A percentile compares a stretch with the other conserved stretches of the same genome.
Evolutionary conservation across 768 basidiomycete species (phyloP).

Genomic region (Tricholoma flavovirens): DNA sequence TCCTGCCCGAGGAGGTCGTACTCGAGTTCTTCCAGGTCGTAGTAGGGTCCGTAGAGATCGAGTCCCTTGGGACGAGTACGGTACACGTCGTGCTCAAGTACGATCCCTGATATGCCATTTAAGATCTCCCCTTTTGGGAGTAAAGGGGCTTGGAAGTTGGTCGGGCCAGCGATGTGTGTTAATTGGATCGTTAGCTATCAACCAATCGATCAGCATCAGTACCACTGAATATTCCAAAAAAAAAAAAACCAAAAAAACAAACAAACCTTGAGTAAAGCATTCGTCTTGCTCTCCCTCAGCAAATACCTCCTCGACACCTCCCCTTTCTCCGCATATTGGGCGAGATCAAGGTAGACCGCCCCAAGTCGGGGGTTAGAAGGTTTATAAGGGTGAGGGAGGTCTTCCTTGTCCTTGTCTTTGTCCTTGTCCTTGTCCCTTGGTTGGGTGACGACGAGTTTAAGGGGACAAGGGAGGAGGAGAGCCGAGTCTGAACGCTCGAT

Average conservation of each 20-base stretch:
- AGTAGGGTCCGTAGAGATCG: constrained; percentile 39
- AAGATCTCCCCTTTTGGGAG: constrained; percentile 70
- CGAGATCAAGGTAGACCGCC: constrained; percentile 61
- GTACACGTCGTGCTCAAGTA: constrained; percentile 43
- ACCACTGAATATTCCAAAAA: too few relatives aligned
- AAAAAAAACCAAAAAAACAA: too few relatives aligned
- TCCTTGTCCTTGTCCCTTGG: constrained; percentile 57
- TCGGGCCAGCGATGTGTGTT: constrained; percentile 27
- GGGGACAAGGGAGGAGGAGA: constrained; percentile 50
- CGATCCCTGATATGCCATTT: constrained; percentile 49
- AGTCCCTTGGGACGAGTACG: constrained; percentile 45
- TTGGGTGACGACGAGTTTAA: constrained; percentile 64
- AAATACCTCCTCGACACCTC: constrained; percentile 60
- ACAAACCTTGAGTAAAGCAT: constrained; percentile 74
- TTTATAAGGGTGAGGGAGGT: constrained; percentile 10
- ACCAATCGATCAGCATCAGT: not conserved
- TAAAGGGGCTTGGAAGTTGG: constrained; percentile 44
- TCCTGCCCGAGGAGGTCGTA: constrained; percentile 24
- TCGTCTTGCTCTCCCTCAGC: constrained; percentile 68
- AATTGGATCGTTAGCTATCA: constrained; percentile 49
- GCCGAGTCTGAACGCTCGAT: constrained; percentile 43
- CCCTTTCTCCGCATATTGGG: constrained; percentile 65
- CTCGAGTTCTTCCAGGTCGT: constrained; percentile 32
- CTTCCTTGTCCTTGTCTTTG: too few relatives aligned
- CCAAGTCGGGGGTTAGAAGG: constrained; percentile 52